phyloP scores from a whole-genome alignment of 305 asterid genomes.

The Solanum hybrid region DNA sequence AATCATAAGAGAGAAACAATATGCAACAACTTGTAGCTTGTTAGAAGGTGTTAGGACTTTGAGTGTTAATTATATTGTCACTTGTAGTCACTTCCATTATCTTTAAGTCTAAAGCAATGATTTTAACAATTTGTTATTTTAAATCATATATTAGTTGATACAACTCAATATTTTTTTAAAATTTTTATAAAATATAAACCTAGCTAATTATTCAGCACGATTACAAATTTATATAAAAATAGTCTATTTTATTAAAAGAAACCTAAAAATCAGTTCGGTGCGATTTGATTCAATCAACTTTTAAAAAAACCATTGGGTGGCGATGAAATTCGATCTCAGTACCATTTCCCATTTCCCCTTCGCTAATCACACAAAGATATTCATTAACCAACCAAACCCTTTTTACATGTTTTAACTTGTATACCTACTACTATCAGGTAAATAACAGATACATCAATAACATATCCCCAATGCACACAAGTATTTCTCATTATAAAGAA shows the following conservation, averaged over 20 bases:
- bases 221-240: no score
- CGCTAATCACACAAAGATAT: background rate
- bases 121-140: no score
- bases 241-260: no score
- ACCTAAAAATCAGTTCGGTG: background rate
- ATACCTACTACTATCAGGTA: background rate
- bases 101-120: background rate
- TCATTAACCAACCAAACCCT: background rate
- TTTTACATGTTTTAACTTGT: background rate
- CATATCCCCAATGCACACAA: background rate
- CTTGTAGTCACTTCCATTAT: background rate
- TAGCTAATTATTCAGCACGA: no score
- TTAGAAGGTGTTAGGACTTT: background rate
- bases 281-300: background rate
- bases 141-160: background rate
- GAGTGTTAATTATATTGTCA: background rate
- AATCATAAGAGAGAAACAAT: background rate
- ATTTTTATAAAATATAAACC: no score
- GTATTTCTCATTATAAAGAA: background rate
- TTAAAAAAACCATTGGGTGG: no score
- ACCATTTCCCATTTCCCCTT: background rate
- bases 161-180: background rate
- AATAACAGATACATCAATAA: background rate
- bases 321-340: no score
- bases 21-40: background rate